Base-by-base conservation (phyloP, 352 stramenopile genomes). In the Pythium sukuiense region DNA sequence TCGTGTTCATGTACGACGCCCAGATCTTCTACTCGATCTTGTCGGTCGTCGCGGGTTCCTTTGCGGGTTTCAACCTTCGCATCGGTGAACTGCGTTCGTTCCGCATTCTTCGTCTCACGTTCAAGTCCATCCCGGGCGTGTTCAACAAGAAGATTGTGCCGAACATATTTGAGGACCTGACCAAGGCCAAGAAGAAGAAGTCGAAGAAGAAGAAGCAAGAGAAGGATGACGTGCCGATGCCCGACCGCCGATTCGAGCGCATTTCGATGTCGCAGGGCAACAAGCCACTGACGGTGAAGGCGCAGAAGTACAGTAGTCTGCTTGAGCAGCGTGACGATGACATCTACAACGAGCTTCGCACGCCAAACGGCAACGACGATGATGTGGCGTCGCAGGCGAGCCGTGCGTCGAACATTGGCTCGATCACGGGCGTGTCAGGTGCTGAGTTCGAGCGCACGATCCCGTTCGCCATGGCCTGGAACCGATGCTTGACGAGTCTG, bases 91-190 rank as follows among this genome's bases (percentile, higher is more conserved):
- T 95, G 27, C 85, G 87, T 12, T 95, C 87, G 11, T 95, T 95
- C 80, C 83, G 87, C 39, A 82, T 95, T 24, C 71, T 95, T 9
- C 85, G 87, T 11, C 67, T 92, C 24, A 85, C 87, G 37, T 95
- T 95, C 71, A 93, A 93, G 80, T 90, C 79, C 26, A 95, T 95
- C 59, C 87, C 87, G 18, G 71, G 85, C 27, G 85, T 93, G 67
- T 95, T 95, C 63, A 95, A 95, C 74, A 88, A 92, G 71, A 95
- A 95, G 59, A 88, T 95, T 61, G 85, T 95, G 20, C 80, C 83
- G 35, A 95, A 95, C 65, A 89, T 95, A 63, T 79, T 89, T 27
- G 86, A 94, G 72, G 66, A 46, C 69, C 76, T 52, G 70, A 74
- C 20, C 80, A 91, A 64, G 39, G 52, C 48, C 63, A 89, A 91